phyloP scores from a whole-genome alignment of 768 basidiomycete genomes.

The Kondoa subrosea region DNA sequence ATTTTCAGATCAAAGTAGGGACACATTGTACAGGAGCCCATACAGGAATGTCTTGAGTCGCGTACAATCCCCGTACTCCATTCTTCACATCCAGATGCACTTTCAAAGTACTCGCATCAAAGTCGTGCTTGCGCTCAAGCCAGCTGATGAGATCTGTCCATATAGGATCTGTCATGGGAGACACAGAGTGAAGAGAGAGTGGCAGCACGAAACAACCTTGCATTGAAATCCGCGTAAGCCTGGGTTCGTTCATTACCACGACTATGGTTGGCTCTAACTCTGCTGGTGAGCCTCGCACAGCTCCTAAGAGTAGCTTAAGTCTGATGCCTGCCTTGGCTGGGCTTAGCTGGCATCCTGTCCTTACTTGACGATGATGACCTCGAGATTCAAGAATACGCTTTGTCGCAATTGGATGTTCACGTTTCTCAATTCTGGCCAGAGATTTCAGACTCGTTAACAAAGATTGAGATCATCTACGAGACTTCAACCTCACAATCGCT shows the following conservation, averaged over 20 bases:
- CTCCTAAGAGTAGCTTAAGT: neutral
- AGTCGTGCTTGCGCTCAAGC: neutral
- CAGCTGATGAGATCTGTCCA: neutral
- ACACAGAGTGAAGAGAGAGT: too few relatives aligned
- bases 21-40: neutral
- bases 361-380: conserved; percentile 72
- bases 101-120: neutral
- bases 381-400: conserved; percentile 76
- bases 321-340: neutral
- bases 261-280: neutral
- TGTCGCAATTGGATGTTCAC: conserved; percentile 52
- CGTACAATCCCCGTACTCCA: neutral
- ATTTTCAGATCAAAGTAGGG: neutral
- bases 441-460: conserved; percentile 52
- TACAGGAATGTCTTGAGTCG: neutral
- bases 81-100: neutral
- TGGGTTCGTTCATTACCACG: too few relatives aligned
- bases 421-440: conserved; percentile 97
- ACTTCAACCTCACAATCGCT: conserved; percentile 54
- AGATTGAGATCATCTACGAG: conserved; percentile 80
- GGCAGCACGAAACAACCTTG: too few relatives aligned
- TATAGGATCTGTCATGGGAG: neutral
- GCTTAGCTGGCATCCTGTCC: conserved; percentile 47
- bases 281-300: neutral
- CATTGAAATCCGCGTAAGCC: too few relatives aligned